phyloP scores from a whole-genome alignment of 495 filamentous ascomycete genomes.

The Hyaloscypha variabilis region DNA sequence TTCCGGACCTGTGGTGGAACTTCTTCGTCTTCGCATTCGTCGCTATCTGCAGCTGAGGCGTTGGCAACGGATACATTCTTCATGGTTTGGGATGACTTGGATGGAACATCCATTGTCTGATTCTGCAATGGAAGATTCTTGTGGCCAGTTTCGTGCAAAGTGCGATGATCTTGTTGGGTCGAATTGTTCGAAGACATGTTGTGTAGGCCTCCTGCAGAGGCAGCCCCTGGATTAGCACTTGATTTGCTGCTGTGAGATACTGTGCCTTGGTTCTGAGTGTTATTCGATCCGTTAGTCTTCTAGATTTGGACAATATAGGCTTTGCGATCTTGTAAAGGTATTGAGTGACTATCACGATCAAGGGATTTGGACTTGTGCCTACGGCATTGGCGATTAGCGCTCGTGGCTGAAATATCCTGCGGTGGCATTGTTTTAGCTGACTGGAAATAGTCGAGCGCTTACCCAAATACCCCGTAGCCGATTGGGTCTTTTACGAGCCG shows the following conservation, averaged over 20 bases:
- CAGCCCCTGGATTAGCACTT: background rate
- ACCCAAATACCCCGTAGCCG: background rate
- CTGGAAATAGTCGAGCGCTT: background rate
- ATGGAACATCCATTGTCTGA: background rate
- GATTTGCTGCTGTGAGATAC: background rate
- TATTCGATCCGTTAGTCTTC: background rate
- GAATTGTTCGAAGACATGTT: background rate
- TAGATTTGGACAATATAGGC: slow-evolving; percentile 2
- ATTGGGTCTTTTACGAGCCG: no score
- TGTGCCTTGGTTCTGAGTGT: background rate
- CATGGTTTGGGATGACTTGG: slow-evolving; percentile 3
- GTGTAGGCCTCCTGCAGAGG: background rate
- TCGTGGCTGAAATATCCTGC: background rate
- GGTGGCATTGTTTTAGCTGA: background rate
- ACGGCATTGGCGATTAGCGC: background rate
- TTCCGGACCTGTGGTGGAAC: slow-evolving; percentile 7
- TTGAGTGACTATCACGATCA: slow-evolving; percentile 2
- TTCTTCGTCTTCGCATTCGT: background rate
- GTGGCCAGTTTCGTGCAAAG: background rate
- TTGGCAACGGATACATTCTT: slow-evolving; percentile 2
- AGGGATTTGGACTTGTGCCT: background rate
- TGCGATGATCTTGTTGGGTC: slow-evolving; percentile 1
- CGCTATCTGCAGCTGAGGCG: slow-evolving; percentile 1
- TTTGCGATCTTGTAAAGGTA: slow-evolving; percentile 1
- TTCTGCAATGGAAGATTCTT: background rate